Percentiles rank a stretch among this genome's conserved stretches.
These are phyloP conservation scores for Echites panduratus DNA, from an alignment of 257 asterid genomes.

Conservation along the genomic window DNA sequence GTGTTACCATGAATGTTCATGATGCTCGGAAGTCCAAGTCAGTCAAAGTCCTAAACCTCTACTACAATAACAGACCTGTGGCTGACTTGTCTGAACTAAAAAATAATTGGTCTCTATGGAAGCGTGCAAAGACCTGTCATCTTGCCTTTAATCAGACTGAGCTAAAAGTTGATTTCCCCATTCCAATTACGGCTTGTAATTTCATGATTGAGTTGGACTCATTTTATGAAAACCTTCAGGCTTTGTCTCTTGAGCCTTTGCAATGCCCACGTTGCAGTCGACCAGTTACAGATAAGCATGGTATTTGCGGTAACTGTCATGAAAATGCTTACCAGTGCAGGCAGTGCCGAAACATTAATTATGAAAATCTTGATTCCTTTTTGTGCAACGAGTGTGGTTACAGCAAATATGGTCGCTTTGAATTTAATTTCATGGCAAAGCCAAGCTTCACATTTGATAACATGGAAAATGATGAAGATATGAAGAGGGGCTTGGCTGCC, in stretches of 20 bases:
- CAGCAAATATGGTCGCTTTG: conserved; percentile 98
- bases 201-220: conserved; percentile 98
- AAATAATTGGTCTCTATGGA: conserved; percentile 97
- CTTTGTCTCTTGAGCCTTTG: conserved; percentile 95
- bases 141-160: conserved; percentile 93
- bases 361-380: conserved; percentile 96
- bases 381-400: conserved; percentile 98
- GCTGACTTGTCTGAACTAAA: conserved; percentile 95
- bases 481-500: conserved; percentile 94
- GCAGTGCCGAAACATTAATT: conserved; percentile 97
- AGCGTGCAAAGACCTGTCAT: conserved; percentile 95
- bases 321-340: conserved; percentile 99
- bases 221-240: conserved; percentile 97
- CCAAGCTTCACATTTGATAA: conserved; percentile 96
- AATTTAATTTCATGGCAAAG: conserved; percentile 95
- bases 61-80: conserved; percentile 98
- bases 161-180: conserved; percentile 90
- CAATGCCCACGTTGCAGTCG: conserved; percentile 99
- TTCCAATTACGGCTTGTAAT: conserved; percentile 95
- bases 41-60: conserved; percentile 93
- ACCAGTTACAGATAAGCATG: conserved; percentile 95
- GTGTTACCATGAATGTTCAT: conserved; percentile 96
- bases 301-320: conserved; percentile 90
- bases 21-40: conserved; percentile 97
- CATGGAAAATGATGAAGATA: conserved; percentile 99